These are phyloP conservation scores for Blastobotrys arbuscula DNA, from an alignment of 1,139 yeast species.

Conservation along the genomic window DNA sequence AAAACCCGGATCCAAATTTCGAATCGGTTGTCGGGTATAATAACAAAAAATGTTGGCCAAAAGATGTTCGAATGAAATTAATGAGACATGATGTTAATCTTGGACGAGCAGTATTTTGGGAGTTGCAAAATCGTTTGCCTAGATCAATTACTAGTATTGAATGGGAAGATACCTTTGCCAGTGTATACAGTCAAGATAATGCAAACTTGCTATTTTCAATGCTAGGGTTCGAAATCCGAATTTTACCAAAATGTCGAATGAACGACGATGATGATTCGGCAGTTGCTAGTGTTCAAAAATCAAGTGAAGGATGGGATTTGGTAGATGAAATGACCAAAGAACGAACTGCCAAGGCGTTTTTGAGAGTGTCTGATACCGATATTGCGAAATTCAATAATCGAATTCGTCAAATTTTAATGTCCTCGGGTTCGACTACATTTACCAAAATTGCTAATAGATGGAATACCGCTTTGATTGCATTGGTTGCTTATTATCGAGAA, in stretches of 20 bases:
- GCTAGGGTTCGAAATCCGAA: constrained; percentile 93
- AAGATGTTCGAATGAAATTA: constrained; percentile 83
- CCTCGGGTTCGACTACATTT: constrained; percentile 93
- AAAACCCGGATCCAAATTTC: constrained; percentile 88
- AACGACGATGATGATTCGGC: constrained; percentile 33
- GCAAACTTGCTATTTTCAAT: constrained; percentile 82
- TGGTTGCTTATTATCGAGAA: constrained; percentile 87
- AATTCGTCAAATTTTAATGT: constrained; percentile 85
- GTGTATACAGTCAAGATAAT: constrained; percentile 86
- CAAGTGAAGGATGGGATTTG: constrained; percentile 90
- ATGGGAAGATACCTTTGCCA: constrained; percentile 80
- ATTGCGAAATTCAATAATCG: constrained; percentile 77
- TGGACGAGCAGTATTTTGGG: constrained; percentile 93
- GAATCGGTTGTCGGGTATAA: constrained; percentile 84
- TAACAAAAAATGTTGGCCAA: constrained; percentile 91
- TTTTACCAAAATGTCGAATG: constrained; percentile 65
- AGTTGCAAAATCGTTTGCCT: constrained; percentile 74
- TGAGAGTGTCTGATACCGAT: constrained; percentile 78
- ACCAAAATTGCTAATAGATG: constrained; percentile 93
- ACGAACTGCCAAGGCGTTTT: constrained; percentile 81
- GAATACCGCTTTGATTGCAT: constrained; percentile 86
- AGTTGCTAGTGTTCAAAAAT: constrained; percentile 23
- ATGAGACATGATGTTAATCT: constrained; percentile 88
- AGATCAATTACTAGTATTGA: constrained; percentile 61
- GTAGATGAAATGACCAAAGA: constrained; percentile 68